Evolutionary conservation across 257 asterid species (phyloP).

Genomic region (Capsicum pubescens): DNA sequence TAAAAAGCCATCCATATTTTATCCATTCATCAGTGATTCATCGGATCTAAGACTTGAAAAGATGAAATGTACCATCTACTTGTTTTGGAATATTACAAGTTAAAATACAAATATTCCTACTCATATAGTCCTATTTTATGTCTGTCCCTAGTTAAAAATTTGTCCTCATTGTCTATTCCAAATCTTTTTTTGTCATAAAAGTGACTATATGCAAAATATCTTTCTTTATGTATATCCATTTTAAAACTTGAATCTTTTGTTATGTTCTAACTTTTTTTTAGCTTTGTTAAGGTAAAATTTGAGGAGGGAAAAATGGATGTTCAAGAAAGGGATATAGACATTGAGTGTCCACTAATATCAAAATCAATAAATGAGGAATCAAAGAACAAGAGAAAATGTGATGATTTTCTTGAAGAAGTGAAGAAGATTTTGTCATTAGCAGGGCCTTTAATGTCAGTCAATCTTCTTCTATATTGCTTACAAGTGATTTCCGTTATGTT

Average conservation of each 20-base stretch:
- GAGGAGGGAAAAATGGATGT: not conserved
- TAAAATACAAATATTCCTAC: not conserved
- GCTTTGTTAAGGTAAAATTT: not conserved
- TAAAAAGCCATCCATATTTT: not conserved
- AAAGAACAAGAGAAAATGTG: not conserved
- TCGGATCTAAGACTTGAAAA: not conserved
- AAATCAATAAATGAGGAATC: constrained; percentile 16
- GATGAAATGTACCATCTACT: not conserved
- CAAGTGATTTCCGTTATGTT: constrained; percentile 38
- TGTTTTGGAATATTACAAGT: constrained; percentile 13
- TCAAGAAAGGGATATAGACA: not conserved
- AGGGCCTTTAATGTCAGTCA: constrained; percentile 35
- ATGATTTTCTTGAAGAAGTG: constrained; percentile 25
- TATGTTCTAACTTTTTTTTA: not conserved
- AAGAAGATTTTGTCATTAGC: constrained; percentile 34
- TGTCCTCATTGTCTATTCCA: constrained; percentile 8
- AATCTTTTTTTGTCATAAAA: not conserved
- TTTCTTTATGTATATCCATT: not conserved
- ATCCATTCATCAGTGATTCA: too few species aligned
- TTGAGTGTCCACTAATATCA: constrained; percentile 15
- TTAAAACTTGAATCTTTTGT: not conserved
- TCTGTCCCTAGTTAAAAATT: not conserved
- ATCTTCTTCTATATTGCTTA: constrained; percentile 21
- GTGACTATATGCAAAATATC: not conserved
- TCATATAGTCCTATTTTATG: not conserved